Base-by-base conservation (phyloP, 2,329 filamentous ascomycete species). In the Epichloe elymi region DNA sequence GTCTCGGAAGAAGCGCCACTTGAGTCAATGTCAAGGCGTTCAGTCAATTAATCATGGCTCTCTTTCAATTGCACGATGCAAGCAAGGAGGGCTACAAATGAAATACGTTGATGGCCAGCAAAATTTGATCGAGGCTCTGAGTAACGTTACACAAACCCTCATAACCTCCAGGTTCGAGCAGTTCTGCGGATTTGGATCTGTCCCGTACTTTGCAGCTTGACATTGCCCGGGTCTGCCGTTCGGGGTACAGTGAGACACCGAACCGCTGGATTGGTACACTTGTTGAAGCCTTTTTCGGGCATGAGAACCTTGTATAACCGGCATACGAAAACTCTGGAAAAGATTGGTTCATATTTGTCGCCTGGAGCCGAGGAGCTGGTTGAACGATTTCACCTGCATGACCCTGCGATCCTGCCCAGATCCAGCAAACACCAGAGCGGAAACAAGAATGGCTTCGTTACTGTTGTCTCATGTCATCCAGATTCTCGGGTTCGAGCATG, bases 391-490 rank as follows among this genome's bases (percentile, higher is more conserved):
- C 23, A 26, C 23, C 14, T 46, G 12, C 23, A 41, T 15, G 36
- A 35, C 26, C 43, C 43, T n/a, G 20, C 6, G 36, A 7, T 23
- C 35, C 7, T 35, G 33, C 26, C 43, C 42, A 43, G 19, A 26
- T n/a, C n/a, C 40, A 33, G 35, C 15, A n/a, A 41, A 17, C 17
- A 23, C 3, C 23, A 37, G 30, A 43, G 11, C 14, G 15, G 39
- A 17, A 36, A 33, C 7, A 48, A 39, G 15, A 42, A 40, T 12
- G 35, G 11, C 6, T 26, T 36, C 14, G 30, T 37, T 30, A 40
- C 15, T 37, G 12, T 47, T 52, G 53, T 54, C 47, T 52, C 52
- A 48, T 49, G 3, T 12, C n/a, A 43, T 42, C 50, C 50, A 51
- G 36, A 48, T 10, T 30, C n/a, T 40, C 47, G 53, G 48, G 43